phyloP scores from a whole-genome alignment of 2,329 filamentous ascomycete genomes.

The Diaporthe velutina region DNA sequence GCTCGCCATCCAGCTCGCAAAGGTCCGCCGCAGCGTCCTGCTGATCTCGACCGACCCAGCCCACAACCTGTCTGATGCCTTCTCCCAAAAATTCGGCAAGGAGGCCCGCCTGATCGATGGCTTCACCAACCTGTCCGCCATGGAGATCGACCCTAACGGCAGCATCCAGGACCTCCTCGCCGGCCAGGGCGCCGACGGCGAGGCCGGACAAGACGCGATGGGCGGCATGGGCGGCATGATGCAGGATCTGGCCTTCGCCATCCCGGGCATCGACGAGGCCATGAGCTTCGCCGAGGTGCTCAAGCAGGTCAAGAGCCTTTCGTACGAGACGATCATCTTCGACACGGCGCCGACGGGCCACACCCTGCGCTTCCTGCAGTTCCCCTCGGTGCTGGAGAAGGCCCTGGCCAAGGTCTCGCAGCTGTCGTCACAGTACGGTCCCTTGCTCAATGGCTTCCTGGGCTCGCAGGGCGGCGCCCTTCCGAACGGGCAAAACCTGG shows the following conservation, averaged over 20 bases:
- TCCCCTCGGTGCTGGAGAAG: slow-evolving; percentile 98
- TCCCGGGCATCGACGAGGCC: slow-evolving; percentile 97
- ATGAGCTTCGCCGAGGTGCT: slow-evolving; percentile 99
- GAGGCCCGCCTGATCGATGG: slow-evolving; percentile 93
- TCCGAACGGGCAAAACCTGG: slow-evolving; percentile 92
- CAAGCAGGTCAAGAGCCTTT: slow-evolving; percentile 98
- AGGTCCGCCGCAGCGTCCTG: slow-evolving; percentile 93
- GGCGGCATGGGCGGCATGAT: slow-evolving; percentile 92
- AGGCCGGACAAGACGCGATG: slow-evolving; percentile 68
- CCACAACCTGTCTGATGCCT: slow-evolving; percentile 97
- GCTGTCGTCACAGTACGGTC: slow-evolving; percentile 93
- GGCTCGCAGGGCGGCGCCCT: slow-evolving; percentile 78
- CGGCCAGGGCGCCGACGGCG: slow-evolving; percentile 79
- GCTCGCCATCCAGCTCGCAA: slow-evolving; percentile 96
- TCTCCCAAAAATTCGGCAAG: slow-evolving; percentile 99
- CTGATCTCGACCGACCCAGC: slow-evolving; percentile 99
- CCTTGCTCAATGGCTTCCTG: slow-evolving; percentile 93
- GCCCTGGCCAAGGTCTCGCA: slow-evolving; percentile 97
- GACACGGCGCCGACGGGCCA: slow-evolving; percentile 98
- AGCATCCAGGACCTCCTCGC: slow-evolving; percentile 96
- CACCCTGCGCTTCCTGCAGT: slow-evolving; percentile 98
- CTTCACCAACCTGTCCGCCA: slow-evolving; percentile 93
- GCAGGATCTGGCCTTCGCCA: slow-evolving; percentile 97
- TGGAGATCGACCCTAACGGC: slow-evolving; percentile 99
- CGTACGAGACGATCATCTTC: slow-evolving; percentile 99